These are phyloP conservation scores for Boletus edulis DNA, from an alignment of 768 basidiomycete species.

Conservation along the genomic window DNA sequence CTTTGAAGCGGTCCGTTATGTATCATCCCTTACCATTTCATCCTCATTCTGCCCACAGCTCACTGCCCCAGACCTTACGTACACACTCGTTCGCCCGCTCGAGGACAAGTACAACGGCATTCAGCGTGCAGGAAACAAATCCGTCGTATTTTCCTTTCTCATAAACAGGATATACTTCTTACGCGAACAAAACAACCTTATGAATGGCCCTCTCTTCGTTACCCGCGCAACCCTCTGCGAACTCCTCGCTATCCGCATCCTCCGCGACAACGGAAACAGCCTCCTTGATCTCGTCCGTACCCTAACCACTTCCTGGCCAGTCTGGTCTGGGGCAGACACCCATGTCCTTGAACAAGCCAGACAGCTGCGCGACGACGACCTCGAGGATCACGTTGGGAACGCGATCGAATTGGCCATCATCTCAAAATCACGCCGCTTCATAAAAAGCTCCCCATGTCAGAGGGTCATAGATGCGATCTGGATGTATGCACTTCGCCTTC, in stretches of 20 bases:
- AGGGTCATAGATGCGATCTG: slow-evolving; percentile 86
- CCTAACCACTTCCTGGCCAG: slow-evolving; percentile 76
- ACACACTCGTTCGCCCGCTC: slow-evolving; percentile 85
- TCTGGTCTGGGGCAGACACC: slow-evolving; percentile 72
- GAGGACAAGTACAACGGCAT: slow-evolving; percentile 80
- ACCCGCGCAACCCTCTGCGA: slow-evolving; percentile 86
- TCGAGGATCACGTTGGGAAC: slow-evolving; percentile 82
- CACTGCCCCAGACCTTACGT: slow-evolving; percentile 83
- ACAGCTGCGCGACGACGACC: slow-evolving; percentile 64
- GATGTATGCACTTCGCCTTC: slow-evolving; percentile 46
- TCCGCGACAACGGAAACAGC: slow-evolving; percentile 69
- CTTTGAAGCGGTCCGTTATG: slow-evolving; percentile 65
- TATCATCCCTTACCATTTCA: not conserved
- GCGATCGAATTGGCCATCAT: slow-evolving; percentile 93
- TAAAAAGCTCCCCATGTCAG: slow-evolving; percentile 85
- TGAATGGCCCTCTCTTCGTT: slow-evolving; percentile 64
- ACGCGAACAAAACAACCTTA: slow-evolving; percentile 65
- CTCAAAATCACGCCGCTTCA: slow-evolving; percentile 82
- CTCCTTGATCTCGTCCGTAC: slow-evolving; percentile 67
- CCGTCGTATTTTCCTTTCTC: slow-evolving; percentile 85
- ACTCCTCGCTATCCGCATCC: slow-evolving; percentile 77
- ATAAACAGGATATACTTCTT: slow-evolving; percentile 85
- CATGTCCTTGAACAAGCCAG: slow-evolving; percentile 55
- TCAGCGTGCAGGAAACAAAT: slow-evolving; percentile 72
- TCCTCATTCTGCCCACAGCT: slow-evolving; percentile 45